Evolutionary conservation across 78 protist genomes (phyloP).

Genomic region (Creolimax fragrantissima): DNA sequence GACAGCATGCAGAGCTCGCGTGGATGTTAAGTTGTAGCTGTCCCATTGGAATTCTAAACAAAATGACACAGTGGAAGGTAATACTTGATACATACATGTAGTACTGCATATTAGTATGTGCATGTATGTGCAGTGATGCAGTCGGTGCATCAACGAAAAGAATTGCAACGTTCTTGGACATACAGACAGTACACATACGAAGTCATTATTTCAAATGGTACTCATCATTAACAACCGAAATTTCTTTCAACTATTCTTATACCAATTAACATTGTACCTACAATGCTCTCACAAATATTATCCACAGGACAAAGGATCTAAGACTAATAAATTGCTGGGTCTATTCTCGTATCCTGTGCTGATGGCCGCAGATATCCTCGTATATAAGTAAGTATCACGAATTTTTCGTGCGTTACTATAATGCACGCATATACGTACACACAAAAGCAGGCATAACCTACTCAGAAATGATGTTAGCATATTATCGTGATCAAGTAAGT

Average conservation of each 20-base stretch:
- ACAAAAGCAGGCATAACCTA: background rate
- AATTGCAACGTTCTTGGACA: too few relatives aligned
- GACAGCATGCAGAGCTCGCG: constrained; percentile 46
- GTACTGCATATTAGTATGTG: background rate
- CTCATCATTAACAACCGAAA: too few relatives aligned
- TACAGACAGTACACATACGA: too few relatives aligned
- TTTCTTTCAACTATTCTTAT: too few relatives aligned
- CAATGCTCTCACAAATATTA: too few relatives aligned
- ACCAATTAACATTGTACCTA: too few relatives aligned
- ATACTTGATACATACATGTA: too few relatives aligned
- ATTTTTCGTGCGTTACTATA: background rate
- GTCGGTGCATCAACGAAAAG: too few relatives aligned
- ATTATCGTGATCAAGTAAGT: too few relatives aligned
- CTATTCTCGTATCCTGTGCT: constrained; percentile 66
- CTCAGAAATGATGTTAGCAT: too few relatives aligned
- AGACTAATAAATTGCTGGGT: constrained; percentile 31
- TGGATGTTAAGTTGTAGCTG: constrained; percentile 57
- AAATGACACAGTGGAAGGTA: constrained; percentile 60
- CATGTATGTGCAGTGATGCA: too few relatives aligned
- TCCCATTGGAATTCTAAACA: constrained; percentile 26
- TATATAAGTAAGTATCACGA: constrained; percentile 34
- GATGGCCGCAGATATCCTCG: constrained; percentile 76
- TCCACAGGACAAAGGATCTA: background rate
- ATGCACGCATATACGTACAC: background rate
- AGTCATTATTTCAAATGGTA: too few relatives aligned